Evolutionary conservation across 2,329 filamentous ascomycete genomes (phyloP), one percentile per base, ranked within the genome.

Genomic region (Chrysosporium queenslandicum): DNA sequence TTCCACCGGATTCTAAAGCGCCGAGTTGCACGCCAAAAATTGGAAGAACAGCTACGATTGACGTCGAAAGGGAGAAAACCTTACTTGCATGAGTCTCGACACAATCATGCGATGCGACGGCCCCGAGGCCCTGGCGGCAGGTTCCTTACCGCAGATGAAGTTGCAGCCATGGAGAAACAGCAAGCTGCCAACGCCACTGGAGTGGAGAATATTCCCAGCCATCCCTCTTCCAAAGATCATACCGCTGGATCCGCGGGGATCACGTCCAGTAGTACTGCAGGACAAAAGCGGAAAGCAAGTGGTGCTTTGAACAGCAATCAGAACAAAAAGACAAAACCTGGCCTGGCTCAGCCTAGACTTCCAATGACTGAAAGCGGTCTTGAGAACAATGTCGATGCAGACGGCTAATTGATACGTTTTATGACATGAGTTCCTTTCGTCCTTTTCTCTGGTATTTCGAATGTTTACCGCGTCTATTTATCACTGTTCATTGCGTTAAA

Each of bases 1-100:
- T 98, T 98, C 61, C 92, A 98, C 66, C 86, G 92, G 23, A 98
- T 98, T 46, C 72, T 98, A 51, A 97, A 98, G 75, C 81, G 92
- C 53, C 81, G 92, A 54, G 88, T 97, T 58, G 92, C 92, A 5
- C 81, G 92, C 30, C 92, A 97, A 69, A 88, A 87, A 66, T 76
- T 98, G 14, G 92, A 98, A 68, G 92, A 98, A 68, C 87, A 90
- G 51, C 72, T 98, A 40, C 82, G 92, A 39, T 74, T 97, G 53
- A 97, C 92, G 0, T 94, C 86, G 8, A 98, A 98, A 71, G 91
- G 91, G 23, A 82, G 92, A 32, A 97, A 96, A 71, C 92, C 92
- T 2, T 98, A 98, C 64, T 77, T 98, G 29, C 92, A 98, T 71
- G 92, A 98, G 67, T 97, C 91, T 23, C 80, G 92, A 64, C 92